Evolutionary conservation across 148 eudicot species (phyloP).

Genomic region (Silene conica): DNA sequence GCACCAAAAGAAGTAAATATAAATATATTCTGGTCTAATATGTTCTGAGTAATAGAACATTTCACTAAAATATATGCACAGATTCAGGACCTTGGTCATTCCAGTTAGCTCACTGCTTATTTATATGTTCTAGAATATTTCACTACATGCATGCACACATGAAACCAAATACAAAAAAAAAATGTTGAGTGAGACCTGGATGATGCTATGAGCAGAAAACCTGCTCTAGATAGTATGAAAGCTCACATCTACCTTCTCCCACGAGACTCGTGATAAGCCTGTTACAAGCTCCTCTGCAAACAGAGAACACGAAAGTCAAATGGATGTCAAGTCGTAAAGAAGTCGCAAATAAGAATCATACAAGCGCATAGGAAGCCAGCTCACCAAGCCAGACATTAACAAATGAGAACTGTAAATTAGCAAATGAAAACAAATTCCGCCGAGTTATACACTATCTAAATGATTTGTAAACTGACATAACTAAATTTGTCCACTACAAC

Average conservation of each 20-base stretch:
- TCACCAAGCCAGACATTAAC: background rate
- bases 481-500: too few relatives aligned
- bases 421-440: too few relatives aligned
- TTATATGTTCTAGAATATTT: background rate
- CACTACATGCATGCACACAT: background rate
- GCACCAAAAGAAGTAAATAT: background rate
- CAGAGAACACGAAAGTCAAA: too few relatives aligned
- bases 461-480: too few relatives aligned
- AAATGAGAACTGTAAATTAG: too few relatives aligned
- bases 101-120: background rate
- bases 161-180: background rate
- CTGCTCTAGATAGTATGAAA: too few relatives aligned
- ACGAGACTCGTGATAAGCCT: too few relatives aligned
- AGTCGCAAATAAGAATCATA: background rate
- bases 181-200: slow-evolving; percentile 44
- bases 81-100: background rate
- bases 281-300: slow-evolving; percentile 78
- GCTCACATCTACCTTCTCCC: too few relatives aligned
- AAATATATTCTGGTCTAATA: background rate
- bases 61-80: background rate
- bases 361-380: background rate
- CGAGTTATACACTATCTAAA: too few relatives aligned
- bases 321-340: background rate
- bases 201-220: too few relatives aligned
- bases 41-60: too few relatives aligned